Evolutionary conservation across 768 basidiomycete genomes (phyloP), one percentile per base, ranked within the genome.

Genomic region (Agaricus bisporus): DNA sequence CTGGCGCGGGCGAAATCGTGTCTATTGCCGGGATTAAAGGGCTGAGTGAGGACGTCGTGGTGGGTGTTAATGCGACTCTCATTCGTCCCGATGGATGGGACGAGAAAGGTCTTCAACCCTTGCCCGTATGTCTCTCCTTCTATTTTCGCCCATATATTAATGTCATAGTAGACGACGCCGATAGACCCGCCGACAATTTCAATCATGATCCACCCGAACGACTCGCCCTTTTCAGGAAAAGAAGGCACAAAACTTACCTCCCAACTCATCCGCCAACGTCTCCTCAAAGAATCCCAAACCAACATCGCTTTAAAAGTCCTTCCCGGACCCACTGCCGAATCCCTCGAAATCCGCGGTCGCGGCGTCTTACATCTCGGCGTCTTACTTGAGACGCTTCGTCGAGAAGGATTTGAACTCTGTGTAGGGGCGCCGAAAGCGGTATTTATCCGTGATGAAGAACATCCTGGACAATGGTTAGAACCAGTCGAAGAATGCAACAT

Each of bases 181-280:
- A 79, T 79, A 28, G 76, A 77, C 61, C 76, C 77, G 1, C 77
- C 76, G 0, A 79, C 76, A 6, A 77, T 79, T 56, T 76, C 74
- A 18, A 70, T 76, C 58, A 68, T 73, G 47, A 64, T 79, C 2
- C 68, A 75, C 55, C 70, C 77, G 47, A 77, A 79, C 58, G 75
- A 77, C 54, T 74, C 73, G 6, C 76, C 77, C 1, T 66, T 77
- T 41, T 74, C 69, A 15, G 76, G 74, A 9, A 66, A 66, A 29
- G 76, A 77, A 56, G 77, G 77, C 38, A 68, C 66, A 5, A 79
- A 77, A 60, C 70, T 79, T 45, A 79, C 77, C 5, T 76, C 74
- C 1, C 77, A 77, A 57, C 49, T 77, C 28, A 72, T 79, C 59
- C 72, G 73, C 6, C 76, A 79, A 39, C 68, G 76, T 1, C 73